Percentiles rank a stretch among this genome's conserved stretches.
These are phyloP conservation scores for Agrostemma githago DNA, from an alignment of 148 eudicot genomes.

Conservation along the genomic window DNA sequence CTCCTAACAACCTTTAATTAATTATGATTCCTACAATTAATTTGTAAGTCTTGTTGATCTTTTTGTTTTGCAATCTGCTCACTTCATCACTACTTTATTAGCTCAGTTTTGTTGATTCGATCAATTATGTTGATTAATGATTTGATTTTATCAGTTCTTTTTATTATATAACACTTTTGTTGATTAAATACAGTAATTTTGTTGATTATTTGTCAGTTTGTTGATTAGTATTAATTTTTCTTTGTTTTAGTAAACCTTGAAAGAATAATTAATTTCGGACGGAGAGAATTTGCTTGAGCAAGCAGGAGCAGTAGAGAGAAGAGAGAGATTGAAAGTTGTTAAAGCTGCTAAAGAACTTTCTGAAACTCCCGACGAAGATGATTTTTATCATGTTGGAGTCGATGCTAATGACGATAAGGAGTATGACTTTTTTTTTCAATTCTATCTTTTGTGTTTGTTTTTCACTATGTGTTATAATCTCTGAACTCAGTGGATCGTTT, in stretches of 20 bases:
- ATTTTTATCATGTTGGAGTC: slow-evolving; percentile 27
- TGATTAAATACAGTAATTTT: too few species aligned
- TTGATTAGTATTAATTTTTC: too few species aligned
- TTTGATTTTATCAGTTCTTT: too few species aligned
- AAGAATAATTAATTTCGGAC: slow-evolving; percentile 33
- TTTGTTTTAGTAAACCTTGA: background rate
- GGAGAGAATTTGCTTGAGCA: slow-evolving; percentile 60
- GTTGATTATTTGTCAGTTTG: too few species aligned
- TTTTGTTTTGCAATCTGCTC: too few species aligned
- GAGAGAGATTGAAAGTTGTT: slow-evolving; percentile 74
- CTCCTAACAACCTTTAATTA: too few species aligned
- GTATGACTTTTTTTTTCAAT: slow-evolving; percentile 27
- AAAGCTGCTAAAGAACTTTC: slow-evolving; percentile 78
- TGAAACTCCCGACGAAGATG: slow-evolving; percentile 61
- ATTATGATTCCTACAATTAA: too few species aligned
- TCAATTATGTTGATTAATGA: too few species aligned
- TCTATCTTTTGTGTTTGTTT: background rate
- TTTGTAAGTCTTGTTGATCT: too few species aligned
- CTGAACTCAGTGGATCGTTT: background rate
- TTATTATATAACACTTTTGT: too few species aligned
- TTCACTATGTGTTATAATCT: background rate
- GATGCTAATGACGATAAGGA: slow-evolving; percentile 35
- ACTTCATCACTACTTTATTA: too few species aligned
- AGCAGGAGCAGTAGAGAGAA: slow-evolving; percentile 59
- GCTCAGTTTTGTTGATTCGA: too few species aligned